Base-by-base conservation (phyloP, 164 flowering plant genomes). In the Stephania yunnanensis region DNA sequence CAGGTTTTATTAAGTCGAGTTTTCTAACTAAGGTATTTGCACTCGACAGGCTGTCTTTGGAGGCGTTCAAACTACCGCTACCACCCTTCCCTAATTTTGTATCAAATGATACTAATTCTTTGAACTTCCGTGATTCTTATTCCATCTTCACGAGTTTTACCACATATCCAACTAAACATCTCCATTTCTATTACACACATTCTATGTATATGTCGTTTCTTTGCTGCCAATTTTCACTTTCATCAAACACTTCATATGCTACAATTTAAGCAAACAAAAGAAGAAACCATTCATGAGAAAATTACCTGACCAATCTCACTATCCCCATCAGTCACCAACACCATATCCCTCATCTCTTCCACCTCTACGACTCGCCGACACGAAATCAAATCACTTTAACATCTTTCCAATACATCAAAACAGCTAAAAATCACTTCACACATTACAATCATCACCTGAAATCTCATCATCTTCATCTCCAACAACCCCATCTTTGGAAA, bases 251-350 rank as follows among this genome's bases (percentile, higher is more conserved):
- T 61, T 58, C 17, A 61, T 61, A 61, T 61, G 66, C 66, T 36
- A 36, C 42, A 36, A 2, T 36, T 36, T 36, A 36, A 36, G 42
- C 42, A 36, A 36, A 36, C 42, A n/a, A n/a, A 61, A 61, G 7
- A 61, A 61, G 25, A 7, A 36, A 48, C 36, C 5, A 45, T 2
- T 70, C 20, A 1, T 7, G 2, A 63, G 30, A 55, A 75, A 75
- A 82, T 74, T 73, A 93, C 97, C 97, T 95, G 94, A 72, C 97
- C 98, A 76, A 92, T 88, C 44, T 95, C 99, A 79, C 87, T 86
- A 71, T 95, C 97, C 63, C 99, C 99, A 82, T 93, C 89, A 1
- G 95, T 90, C n/a, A 95, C 97, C 71, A 93, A 74, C 61, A 95
- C 90, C 30, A 93, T 91, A 82, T 95, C 97, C 78, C 96, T 90